phyloP scores from a whole-genome alignment of 179 eudicot genomes.

The Patellifolia procumbens region DNA sequence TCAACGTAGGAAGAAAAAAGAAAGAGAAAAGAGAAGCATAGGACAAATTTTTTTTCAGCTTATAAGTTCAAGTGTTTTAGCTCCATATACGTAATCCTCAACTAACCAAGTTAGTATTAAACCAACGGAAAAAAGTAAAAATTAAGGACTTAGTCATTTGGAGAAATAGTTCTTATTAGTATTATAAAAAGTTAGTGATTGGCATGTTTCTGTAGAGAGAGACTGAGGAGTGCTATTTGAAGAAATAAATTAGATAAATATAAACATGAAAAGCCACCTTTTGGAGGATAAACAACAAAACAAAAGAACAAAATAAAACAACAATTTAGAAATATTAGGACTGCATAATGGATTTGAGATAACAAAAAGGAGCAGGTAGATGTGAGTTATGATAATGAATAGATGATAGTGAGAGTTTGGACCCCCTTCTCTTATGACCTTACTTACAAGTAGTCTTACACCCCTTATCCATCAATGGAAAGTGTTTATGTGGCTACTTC shows the following conservation, averaged over 20 bases:
- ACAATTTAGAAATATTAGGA: background rate
- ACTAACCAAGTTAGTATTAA: background rate
- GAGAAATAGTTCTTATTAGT: background rate
- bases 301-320: background rate
- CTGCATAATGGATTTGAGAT: conserved; percentile 2
- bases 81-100: background rate
- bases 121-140: background rate
- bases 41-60: background rate
- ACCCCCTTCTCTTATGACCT: background rate
- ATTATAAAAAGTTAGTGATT: conserved; percentile 12
- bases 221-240: background rate
- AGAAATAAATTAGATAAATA: background rate
- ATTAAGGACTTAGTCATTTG: background rate
- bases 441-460: background rate
- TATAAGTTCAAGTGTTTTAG: background rate
- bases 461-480: background rate
- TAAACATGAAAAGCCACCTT: background rate
- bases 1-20: background rate
- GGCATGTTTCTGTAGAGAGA: background rate
- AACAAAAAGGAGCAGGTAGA: background rate
- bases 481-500: background rate
- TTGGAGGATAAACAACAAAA: background rate
- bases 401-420: conserved; percentile 1
- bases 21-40: too few species aligned
- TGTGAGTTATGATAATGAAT: background rate